phyloP scores from a whole-genome alignment of 1,284 basidiomycete genomes.

The Gastroboletus turbinatus region DNA sequence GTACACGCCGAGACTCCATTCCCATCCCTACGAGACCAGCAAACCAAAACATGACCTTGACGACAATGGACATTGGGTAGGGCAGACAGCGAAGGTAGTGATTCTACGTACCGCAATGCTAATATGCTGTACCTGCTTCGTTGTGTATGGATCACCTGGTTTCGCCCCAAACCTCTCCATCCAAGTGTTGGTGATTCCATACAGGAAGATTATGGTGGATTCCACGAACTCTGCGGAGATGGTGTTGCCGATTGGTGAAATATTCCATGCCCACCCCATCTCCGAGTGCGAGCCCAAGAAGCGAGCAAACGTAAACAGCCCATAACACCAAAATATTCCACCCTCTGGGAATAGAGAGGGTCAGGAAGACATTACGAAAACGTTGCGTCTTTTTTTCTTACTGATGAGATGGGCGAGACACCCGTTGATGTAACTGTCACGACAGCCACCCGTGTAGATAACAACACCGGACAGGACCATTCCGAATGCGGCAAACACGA shows the following conservation, averaged over 20 bases:
- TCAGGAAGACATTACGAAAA: slow-evolving; percentile 3
- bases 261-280: slow-evolving; percentile 96
- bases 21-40: slow-evolving; percentile 89
- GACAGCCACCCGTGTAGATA: slow-evolving; percentile 82
- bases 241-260: slow-evolving; percentile 47
- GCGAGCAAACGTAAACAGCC: slow-evolving; percentile 84
- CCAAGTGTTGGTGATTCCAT: slow-evolving; percentile 93
- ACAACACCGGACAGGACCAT: slow-evolving; percentile 70
- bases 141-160: slow-evolving; percentile 82
- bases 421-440: slow-evolving; percentile 71
- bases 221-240: slow-evolving; percentile 88
- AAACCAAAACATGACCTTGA: slow-evolving; percentile 89
- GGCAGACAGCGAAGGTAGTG: not conserved
- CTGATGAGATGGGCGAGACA: slow-evolving; percentile 95
- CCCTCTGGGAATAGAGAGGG: slow-evolving; percentile 57
- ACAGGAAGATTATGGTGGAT: slow-evolving; percentile 83
- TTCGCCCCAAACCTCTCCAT: slow-evolving; percentile 92
- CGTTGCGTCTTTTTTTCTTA: slow-evolving; percentile 30
- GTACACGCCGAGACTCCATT: slow-evolving; percentile 77
- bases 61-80: not conserved
- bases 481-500: slow-evolving; percentile 70
- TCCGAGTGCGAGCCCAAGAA: slow-evolving; percentile 90
- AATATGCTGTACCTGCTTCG: slow-evolving; percentile 95
- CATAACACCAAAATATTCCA: slow-evolving; percentile 89
- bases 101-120: slow-evolving; percentile 78